phyloP scores from a whole-genome alignment of 2,329 filamentous ascomycete species.

The Botrytis squamosa region DNA sequence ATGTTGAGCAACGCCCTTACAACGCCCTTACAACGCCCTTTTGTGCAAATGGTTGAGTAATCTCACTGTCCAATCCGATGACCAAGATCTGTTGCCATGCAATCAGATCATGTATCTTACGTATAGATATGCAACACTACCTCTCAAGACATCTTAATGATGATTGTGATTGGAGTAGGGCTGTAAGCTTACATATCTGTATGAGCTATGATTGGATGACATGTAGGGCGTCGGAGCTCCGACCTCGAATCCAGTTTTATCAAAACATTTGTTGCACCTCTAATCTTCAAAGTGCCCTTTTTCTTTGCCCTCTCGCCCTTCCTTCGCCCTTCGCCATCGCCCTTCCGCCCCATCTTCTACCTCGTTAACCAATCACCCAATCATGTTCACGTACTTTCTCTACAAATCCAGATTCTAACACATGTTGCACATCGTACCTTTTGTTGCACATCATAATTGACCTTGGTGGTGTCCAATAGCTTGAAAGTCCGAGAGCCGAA shows the following conservation, averaged over 20 bases:
- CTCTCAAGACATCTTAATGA: not conserved
- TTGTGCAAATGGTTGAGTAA: not conserved
- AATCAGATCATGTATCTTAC: not conserved
- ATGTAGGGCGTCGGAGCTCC: not conserved
- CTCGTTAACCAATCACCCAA: not conserved
- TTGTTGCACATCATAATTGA: slow-evolving; percentile 15
- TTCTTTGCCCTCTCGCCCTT: not conserved
- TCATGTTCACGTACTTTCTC: not conserved
- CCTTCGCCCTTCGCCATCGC: not conserved
- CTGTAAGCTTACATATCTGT: not conserved
- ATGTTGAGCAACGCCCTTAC: not conserved
- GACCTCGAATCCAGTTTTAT: not conserved
- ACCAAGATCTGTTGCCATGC: not conserved
- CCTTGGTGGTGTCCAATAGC: not conserved
- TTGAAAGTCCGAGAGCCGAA: not conserved
- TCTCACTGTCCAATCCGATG: not conserved
- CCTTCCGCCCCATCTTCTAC: not conserved
- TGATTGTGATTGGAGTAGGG: not conserved
- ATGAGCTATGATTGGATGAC: not conserved
- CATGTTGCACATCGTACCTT: slow-evolving; percentile 20
- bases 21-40: not conserved
- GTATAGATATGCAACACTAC: not conserved
- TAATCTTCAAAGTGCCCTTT: not conserved
- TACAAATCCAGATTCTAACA: not conserved
- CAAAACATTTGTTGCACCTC: not conserved